Percentiles rank a stretch among this genome's conserved stretches.
Conservation (phyloP, 352 stramenopile genomes). For the Phytophthora sp. region DNA sequence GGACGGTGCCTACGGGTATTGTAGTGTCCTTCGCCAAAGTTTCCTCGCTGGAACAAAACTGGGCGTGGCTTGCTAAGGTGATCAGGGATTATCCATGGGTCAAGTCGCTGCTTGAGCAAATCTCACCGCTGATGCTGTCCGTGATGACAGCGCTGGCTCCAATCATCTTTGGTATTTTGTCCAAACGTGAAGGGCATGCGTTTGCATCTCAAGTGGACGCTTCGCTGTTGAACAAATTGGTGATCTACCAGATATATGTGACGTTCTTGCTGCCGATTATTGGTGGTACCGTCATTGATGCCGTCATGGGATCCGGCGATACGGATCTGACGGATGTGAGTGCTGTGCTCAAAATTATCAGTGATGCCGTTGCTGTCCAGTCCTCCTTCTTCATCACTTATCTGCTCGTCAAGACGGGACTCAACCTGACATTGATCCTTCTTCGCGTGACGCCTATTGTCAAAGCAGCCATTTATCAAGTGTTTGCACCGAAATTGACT, state of each 20-base stretch:
- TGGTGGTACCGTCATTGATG: constrained; percentile 78
- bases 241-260: constrained; percentile 85
- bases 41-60: constrained; percentile 55
- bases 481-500: constrained; percentile 81
- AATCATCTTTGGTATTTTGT: constrained; percentile 85
- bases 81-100: constrained; percentile 70
- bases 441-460: constrained; percentile 76
- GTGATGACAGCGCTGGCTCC: constrained; percentile 81
- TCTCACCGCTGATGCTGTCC: constrained; percentile 80
- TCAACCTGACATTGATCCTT: constrained; percentile 71
- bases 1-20: constrained; percentile 81
- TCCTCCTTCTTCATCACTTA: constrained; percentile 87
- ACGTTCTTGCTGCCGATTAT: constrained; percentile 87
- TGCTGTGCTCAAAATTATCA: constrained; percentile 59
- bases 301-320: constrained; percentile 56
- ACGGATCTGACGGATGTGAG: constrained; percentile 54
- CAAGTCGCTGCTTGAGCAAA: constrained; percentile 71
- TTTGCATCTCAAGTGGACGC: constrained; percentile 65
- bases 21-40: constrained; percentile 82
- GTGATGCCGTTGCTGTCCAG: constrained; percentile 69
- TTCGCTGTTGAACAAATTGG: constrained; percentile 83
- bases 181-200: constrained; percentile 79
- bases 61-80: constrained; percentile 47
- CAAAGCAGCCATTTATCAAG: constrained; percentile 80
- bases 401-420: constrained; percentile 75